Conservation (phyloP, 768 basidiomycete species). For the Pleurotus eryngii region DNA sequence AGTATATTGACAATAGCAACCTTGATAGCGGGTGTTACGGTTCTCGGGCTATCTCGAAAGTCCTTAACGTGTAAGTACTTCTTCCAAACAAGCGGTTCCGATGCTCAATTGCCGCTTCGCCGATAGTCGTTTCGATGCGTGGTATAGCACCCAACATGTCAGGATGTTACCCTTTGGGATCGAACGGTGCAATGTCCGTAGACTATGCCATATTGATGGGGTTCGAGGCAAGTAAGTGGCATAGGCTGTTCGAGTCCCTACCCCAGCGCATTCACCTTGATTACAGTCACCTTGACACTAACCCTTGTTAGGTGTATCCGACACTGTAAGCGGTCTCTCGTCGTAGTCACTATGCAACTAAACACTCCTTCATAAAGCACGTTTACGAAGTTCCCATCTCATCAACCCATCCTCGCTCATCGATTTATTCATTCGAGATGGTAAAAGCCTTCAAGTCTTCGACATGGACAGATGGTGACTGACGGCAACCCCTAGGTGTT, state of each 20-base stretch:
- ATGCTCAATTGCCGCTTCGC: no score
- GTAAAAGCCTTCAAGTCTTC: background rate
- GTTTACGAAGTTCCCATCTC: background rate
- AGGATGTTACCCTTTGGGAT: background rate
- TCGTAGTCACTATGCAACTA: background rate
- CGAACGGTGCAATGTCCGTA: background rate
- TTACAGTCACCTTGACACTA: background rate
- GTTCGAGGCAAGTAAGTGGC: background rate
- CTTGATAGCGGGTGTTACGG: background rate
- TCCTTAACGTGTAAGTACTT: background rate
- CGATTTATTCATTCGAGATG: background rate
- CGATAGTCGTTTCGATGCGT: background rate
- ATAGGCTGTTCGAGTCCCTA: background rate
- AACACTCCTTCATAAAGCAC: background rate
- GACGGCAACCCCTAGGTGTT: background rate
- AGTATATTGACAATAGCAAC: background rate
- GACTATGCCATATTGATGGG: background rate
- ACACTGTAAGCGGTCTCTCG: background rate
- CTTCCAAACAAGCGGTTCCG: background rate
- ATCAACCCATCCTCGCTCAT: background rate
- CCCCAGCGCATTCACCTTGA: background rate
- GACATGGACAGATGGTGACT: no score
- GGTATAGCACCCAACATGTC: background rate
- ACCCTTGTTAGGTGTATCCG: background rate
- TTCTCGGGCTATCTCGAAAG: background rate